A percentile compares a stretch with the other conserved stretches of the same genome.
Evolutionary conservation across 1,284 basidiomycete species (phyloP).

Genomic region (Naganishia sp.): DNA sequence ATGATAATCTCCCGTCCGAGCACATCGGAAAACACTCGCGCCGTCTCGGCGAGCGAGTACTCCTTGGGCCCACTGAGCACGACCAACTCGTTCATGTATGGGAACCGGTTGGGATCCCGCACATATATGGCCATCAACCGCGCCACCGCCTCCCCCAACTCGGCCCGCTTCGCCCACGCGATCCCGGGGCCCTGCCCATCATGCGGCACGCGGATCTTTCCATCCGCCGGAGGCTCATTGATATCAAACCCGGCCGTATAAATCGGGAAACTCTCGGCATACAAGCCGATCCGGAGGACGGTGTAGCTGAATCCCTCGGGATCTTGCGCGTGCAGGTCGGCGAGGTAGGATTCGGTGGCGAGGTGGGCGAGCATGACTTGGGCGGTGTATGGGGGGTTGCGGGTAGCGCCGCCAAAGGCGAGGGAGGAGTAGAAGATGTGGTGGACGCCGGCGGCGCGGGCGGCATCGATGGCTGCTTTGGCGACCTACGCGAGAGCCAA

Average conservation of each 20-base stretch:
- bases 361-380: conserved; percentile 38
- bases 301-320: conserved; percentile 28
- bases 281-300: conserved; percentile 33
- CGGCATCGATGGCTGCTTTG: conserved; percentile 36
- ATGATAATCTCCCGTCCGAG: conserved; percentile 8
- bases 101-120: not conserved
- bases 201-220: conserved; percentile 27
- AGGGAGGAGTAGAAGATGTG: conserved; percentile 38
- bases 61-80: conserved; percentile 18
- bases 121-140: conserved; percentile 11
- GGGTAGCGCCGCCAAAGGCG: conserved; percentile 31
- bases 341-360: conserved; percentile 36
- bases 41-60: conserved; percentile 24
- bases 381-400: conserved; percentile 10
- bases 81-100: conserved; percentile 16
- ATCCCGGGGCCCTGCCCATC: conserved; percentile 22
- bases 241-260: conserved; percentile 29
- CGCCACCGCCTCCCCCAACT: conserved; percentile 32
- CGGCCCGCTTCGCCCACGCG: conserved; percentile 31
- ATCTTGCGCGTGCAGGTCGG: not conserved
- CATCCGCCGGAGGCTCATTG: not conserved
- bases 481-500: conserved; percentile 18
- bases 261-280: conserved; percentile 34
- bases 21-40: conserved; percentile 5
- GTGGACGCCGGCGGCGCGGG: conserved; percentile 30